Base-by-base conservation (phyloP, 805 yeast genomes). In the Spathaspora gorwiae region DNA sequence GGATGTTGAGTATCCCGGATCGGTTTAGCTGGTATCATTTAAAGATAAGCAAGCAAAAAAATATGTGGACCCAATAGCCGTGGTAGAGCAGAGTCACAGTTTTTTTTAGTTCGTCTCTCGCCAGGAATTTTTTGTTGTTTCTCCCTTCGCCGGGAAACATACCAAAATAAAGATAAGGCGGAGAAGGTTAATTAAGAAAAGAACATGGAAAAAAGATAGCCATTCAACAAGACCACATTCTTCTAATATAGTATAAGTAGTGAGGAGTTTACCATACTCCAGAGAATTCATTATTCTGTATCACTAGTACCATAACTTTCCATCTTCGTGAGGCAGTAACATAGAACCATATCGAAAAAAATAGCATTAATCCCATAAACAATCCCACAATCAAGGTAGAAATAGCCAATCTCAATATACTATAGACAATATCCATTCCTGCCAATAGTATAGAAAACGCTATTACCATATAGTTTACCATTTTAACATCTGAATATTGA, bases 351-450 rank as follows among this genome's bases (percentile, higher is more conserved):
- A 43, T 39, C 2, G 47, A 14, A 37, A 54, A 51, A 11, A 49
- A 43, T 6, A 50, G 31, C 13, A 41, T 34, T 24, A 53, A 44
- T 11, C 52, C 49, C 7, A 53, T 24, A 24, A 53, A 38, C 11
- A 40, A 24, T 2, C 54, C 56, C 19, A 54, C 40, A 4, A 47
- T 15, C 1, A 47, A 37, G 5, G 47, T 48, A 5, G 59, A 57
- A 7, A 52, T 15, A 30, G 43, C 15, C 27, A 54, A 32, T 24
- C 61, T 45, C 3, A 56, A 13, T 4, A 55, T 44, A 36, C 55
- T 46, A 38, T 58, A 58, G 26, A 47, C 9, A 4, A 58, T 45
- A 44, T 58, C 61, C 19, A 57, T 29, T 9, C 50, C 43, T 6
- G 56, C 56, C 24, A 44, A 40, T 5, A 45, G 7, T 2, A 45